Evolutionary conservation across 345 rosid genomes (phyloP), one percentile per base, ranked within the genome.

Genomic region (Eucalyptus cladocalyx): DNA sequence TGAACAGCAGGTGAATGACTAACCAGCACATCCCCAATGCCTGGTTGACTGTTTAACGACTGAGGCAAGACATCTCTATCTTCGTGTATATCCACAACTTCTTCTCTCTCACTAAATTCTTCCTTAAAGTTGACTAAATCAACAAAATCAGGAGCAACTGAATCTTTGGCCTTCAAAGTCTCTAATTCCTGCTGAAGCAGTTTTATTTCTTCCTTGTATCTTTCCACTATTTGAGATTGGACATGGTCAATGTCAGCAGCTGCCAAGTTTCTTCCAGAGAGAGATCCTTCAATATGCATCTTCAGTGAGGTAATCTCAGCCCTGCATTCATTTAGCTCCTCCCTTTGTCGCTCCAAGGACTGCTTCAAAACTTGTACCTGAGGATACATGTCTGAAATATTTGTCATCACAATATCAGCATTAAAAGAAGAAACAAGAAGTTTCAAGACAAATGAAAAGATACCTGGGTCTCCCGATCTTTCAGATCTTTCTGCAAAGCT

Each of bases 261-360:
- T 86, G 92, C 91, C 76, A 89, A 50, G 92, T 90, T 93, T 91
- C 88, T 93, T 69, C 91, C 94, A 89, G 95, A 93, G 91, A 90
- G 94, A 91, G 93, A 95, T 91, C 98, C 97, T 92, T 96, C 99
- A 32, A 97, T 94, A 87, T 95, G 97, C 99, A 97, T 95, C 94
- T 97, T 97, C 89, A 97, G 94, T 92, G 98, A 91, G 86, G 99
- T 96, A 87, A 97, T 96, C 94, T 97, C 99, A 90, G 97, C 96
- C 90, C 97, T 95, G 93, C 97, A 96, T 88, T 95, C 98, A 93
- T 95, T 97, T 89, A 97, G 96, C 90, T 95, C 96, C 92, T 92
- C 93, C 89, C 96, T 93, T 91, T 95, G 99, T 90, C 92, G 94
- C 92, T 97, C 99, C 88, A 88, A 90, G 72, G 95, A 92, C 89